Conservation (phyloP, 73 alveolate genomes). For the Paramecium pentaurelia region DNA sequence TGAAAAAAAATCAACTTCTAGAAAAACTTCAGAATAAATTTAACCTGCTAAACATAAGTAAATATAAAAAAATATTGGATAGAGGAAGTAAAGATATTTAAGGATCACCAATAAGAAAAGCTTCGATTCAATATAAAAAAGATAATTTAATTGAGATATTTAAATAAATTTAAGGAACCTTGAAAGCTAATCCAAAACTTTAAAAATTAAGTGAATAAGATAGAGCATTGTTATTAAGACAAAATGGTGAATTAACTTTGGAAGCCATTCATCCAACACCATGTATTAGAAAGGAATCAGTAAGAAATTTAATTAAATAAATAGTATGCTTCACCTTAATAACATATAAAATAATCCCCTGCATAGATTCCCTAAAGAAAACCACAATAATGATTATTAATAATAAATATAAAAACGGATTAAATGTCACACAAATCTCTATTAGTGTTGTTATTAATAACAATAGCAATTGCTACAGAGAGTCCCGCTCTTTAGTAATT, state of each 20-base stretch:
- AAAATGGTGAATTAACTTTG: not conserved
- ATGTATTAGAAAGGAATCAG: conserved; percentile 42
- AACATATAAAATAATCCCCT: not conserved
- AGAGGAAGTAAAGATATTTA: not conserved
- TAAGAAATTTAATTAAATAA: not conserved
- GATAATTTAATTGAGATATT: not conserved
- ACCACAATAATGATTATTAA: conserved; percentile 32
- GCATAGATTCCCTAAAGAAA: conserved; percentile 20
- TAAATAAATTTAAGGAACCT: not conserved
- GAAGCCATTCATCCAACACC: conserved; percentile 38
- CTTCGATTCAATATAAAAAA: not conserved
- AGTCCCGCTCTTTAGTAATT: not conserved
- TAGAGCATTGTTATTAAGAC: not conserved
- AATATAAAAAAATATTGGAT: not conserved
- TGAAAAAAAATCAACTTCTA: not conserved
- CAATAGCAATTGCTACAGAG: not conserved
- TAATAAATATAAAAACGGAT: conserved; percentile 44
- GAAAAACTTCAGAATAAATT: conserved; percentile 18
- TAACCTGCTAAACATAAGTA: conserved; percentile 23
- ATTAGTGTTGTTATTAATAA: not conserved
- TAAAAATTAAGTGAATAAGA: not conserved
- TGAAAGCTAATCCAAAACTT: conserved; percentile 8
- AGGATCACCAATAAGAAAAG: not conserved
- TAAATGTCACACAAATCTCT: not conserved
- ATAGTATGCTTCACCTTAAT: conserved; percentile 27